Evolutionary conservation across 768 basidiomycete genomes (phyloP).

Genomic region (Sarcodon sp.): DNA sequence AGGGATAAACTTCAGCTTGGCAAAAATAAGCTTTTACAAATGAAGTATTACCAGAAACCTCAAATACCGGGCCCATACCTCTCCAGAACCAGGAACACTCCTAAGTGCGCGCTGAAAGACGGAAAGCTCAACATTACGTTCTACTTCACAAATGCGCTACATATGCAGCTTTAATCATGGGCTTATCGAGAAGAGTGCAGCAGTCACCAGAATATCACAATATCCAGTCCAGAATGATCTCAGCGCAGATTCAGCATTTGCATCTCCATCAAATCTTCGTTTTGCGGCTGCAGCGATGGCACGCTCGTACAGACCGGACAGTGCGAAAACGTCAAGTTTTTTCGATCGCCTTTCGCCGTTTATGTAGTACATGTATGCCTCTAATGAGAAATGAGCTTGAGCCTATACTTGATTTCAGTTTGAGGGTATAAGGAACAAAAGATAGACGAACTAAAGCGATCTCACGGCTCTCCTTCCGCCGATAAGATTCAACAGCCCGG

Average conservation of each 20-base stretch:
- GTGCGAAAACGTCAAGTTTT: constrained; percentile 42
- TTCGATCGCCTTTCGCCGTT: constrained; percentile 48
- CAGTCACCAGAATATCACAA: constrained; percentile 52
- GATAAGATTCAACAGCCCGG: constrained; percentile 44
- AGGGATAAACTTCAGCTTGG: not conserved
- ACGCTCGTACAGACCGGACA: constrained; percentile 56
- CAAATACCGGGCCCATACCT: constrained; percentile 70
- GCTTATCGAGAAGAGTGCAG: not conserved
- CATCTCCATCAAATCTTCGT: constrained; percentile 38
- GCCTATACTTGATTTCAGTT: constrained; percentile 5
- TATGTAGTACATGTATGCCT: constrained; percentile 51
- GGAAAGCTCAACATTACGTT: constrained; percentile 26
- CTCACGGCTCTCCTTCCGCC: constrained; percentile 54
- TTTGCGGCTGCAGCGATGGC: constrained; percentile 63
- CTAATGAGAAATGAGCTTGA: constrained; percentile 27
- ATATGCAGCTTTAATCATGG: not conserved
- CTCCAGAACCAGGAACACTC: constrained; percentile 66
- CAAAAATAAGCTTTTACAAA: not conserved
- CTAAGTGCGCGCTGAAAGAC: constrained; percentile 45
- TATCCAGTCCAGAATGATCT: constrained; percentile 65
- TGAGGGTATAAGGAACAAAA: not conserved
- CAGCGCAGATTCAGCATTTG: constrained; percentile 43
- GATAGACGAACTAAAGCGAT: constrained; percentile 32
- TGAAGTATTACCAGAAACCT: constrained; percentile 41
- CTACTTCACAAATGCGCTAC: constrained; percentile 35